These are phyloP conservation scores for Paramecium caudatum DNA, from an alignment of 73 alveolate genomes.

Conservation along the genomic window DNA sequence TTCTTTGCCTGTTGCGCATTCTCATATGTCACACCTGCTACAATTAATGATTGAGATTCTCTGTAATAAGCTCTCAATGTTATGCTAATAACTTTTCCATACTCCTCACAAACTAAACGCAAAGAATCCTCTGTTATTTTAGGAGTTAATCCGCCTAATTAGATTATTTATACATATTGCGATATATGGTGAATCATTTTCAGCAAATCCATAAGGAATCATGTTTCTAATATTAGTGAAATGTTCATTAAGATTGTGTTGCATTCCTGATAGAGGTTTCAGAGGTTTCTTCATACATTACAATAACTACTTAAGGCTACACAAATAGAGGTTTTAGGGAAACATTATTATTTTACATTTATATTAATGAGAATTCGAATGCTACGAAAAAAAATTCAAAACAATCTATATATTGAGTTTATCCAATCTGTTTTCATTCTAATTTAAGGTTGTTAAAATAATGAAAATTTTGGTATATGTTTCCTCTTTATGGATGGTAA, in stretches of 20 bases:
- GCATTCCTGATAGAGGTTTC: conserved; percentile 20
- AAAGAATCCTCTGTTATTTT: conserved; percentile 29
- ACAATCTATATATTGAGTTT: conserved; percentile 42
- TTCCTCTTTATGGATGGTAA: conserved; percentile 28
- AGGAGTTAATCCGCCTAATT: conserved; percentile 60
- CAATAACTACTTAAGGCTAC: neutral
- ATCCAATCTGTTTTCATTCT: conserved; percentile 57
- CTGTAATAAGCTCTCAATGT: conserved; percentile 5
- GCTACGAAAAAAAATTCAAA: too few relatives aligned
- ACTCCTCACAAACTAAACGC: conserved; percentile 20
- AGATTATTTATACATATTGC: conserved; percentile 23
- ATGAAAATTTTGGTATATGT: neutral
- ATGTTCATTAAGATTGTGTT: conserved; percentile 35
- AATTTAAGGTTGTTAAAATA: conserved; percentile 3
- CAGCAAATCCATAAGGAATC: conserved; percentile 41
- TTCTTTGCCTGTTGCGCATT: neutral
- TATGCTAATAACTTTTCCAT: conserved; percentile 27
- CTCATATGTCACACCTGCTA: conserved; percentile 23
- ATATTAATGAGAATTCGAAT: too few relatives aligned
- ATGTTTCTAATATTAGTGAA: neutral
- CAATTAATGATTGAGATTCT: neutral
- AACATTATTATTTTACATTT: neutral
- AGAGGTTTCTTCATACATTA: neutral
- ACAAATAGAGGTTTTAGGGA: neutral
- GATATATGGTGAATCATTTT: neutral